A percentile compares a stretch with the other conserved stretches of the same genome.
Evolutionary conservation across 495 filamentous ascomycete species (phyloP).

Genomic region (Penicillium lividum): DNA sequence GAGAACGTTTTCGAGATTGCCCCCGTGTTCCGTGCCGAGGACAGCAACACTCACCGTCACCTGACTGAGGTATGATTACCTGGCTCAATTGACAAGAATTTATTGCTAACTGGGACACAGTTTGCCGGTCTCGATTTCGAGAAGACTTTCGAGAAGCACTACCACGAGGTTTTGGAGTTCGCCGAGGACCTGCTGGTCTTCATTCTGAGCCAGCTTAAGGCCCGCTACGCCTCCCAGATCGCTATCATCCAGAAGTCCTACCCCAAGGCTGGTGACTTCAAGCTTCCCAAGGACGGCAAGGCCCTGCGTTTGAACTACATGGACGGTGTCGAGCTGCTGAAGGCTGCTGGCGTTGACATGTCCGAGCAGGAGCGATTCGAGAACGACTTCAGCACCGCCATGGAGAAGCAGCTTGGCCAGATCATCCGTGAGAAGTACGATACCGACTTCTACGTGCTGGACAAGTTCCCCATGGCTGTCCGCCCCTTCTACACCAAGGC

Average conservation of each 20-base stretch:
- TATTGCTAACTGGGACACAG: conserved; percentile 27
- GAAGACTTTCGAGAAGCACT: conserved; percentile 88
- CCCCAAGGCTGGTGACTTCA: conserved; percentile 58
- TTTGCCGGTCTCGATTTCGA: conserved; percentile 97
- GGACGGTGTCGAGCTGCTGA: conserved; percentile 79
- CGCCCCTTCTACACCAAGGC: conserved; percentile 91
- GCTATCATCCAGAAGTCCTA: conserved; percentile 63
- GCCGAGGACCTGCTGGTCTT: conserved; percentile 83
- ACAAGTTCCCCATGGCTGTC: conserved; percentile 84
- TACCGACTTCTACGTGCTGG: conserved; percentile 90
- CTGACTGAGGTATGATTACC: conserved; percentile 71
- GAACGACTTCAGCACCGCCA: conserved; percentile 65
- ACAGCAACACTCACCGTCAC: conserved; percentile 93
- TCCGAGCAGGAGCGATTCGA: conserved; percentile 77
- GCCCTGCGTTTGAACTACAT: conserved; percentile 81
- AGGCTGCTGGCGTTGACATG: conserved; percentile 75
- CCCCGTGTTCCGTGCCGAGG: conserved; percentile 94
- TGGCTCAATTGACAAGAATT: background rate
- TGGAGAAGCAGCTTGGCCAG: conserved; percentile 89
- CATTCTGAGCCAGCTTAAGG: conserved; percentile 79
- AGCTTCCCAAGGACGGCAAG: conserved; percentile 65
- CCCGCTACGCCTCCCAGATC: conserved; percentile 66
- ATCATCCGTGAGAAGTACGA: conserved; percentile 80
- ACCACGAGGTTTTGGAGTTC: conserved; percentile 80
- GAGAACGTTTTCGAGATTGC: conserved; percentile 87